Evolutionary conservation across 1,284 basidiomycete species (phyloP).

Genomic region (Microbotryum scabiosae): DNA sequence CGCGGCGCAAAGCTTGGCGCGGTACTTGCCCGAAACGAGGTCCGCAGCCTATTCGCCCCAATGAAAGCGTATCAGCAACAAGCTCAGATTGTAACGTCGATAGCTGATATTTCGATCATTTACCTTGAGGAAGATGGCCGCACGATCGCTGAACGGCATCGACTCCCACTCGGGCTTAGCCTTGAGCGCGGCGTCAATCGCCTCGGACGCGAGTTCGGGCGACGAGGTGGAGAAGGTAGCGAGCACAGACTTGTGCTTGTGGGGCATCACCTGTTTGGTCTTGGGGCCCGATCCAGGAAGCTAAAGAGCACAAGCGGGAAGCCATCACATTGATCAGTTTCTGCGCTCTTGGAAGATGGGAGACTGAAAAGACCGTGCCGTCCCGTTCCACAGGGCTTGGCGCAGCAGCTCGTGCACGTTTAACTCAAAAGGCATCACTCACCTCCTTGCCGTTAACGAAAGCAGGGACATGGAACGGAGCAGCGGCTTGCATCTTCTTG

Average conservation of each 20-base stretch:
- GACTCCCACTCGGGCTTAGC: constrained; percentile 85
- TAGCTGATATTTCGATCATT: neutral
- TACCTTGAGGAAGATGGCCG: constrained; percentile 89
- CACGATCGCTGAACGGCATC: constrained; percentile 85
- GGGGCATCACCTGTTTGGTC: constrained; percentile 68
- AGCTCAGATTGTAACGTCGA: neutral
- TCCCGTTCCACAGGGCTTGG: neutral
- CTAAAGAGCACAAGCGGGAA: constrained; percentile 48
- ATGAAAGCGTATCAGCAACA: too few relatives aligned
- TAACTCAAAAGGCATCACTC: constrained; percentile 40
- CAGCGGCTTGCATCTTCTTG: constrained; percentile 65
- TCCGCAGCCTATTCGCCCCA: constrained; percentile 67
- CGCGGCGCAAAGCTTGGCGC: constrained; percentile 70
- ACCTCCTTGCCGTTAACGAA: constrained; percentile 85
- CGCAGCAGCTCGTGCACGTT: neutral
- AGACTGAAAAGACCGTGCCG: neutral
- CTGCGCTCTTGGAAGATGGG: neutral
- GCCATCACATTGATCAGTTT: neutral
- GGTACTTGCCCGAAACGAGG: constrained; percentile 72
- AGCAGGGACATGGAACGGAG: constrained; percentile 85
- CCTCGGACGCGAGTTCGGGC: constrained; percentile 64
- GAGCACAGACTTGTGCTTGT: constrained; percentile 69
- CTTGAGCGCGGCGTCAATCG: constrained; percentile 79
- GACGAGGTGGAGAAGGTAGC: constrained; percentile 80
- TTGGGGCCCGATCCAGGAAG: constrained; percentile 36